Percentiles rank a stretch among this genome's conserved stretches.
These are phyloP conservation scores for Hericium alpestre DNA, from an alignment of 768 basidiomycete genomes.

Conservation along the genomic window DNA sequence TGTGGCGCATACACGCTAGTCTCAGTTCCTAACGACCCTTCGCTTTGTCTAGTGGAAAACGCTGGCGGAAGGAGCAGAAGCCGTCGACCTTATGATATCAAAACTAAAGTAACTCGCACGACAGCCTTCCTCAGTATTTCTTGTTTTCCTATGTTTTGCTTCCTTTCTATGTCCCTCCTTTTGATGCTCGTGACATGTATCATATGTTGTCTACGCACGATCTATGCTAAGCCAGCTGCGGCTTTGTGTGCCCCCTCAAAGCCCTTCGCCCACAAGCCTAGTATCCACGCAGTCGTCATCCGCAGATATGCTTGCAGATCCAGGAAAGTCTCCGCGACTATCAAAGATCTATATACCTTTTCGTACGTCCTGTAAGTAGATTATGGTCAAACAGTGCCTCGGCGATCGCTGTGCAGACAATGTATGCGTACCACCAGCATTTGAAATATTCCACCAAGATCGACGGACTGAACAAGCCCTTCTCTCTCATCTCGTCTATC, in stretches of 20 bases:
- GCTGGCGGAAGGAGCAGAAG: slow-evolving; percentile 2
- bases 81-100: slow-evolving; percentile 4
- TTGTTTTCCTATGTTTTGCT: background rate
- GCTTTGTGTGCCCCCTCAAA: slow-evolving; percentile 59
- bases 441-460: slow-evolving; percentile 39
- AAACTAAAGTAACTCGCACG: background rate
- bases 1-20: background rate
- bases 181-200: slow-evolving; percentile 10
- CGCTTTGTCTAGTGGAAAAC: slow-evolving; percentile 27
- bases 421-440: slow-evolving; percentile 56
- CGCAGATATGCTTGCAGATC: slow-evolving; percentile 50
- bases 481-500: slow-evolving; percentile 30
- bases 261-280: slow-evolving; percentile 48
- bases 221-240: slow-evolving; percentile 41
- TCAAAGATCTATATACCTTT: slow-evolving; percentile 38
- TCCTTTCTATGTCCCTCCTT: slow-evolving; percentile 7
- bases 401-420: too few species aligned
- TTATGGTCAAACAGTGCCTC: slow-evolving; percentile 3
- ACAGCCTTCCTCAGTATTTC: slow-evolving; percentile 26
- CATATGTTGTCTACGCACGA: slow-evolving; percentile 1
- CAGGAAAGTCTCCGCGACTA: slow-evolving; percentile 48
- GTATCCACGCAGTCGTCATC: slow-evolving; percentile 52
- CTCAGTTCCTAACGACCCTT: background rate
- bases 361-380: slow-evolving; percentile 44
- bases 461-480: slow-evolving; percentile 39